Base-by-base conservation (phyloP, 2,329 filamentous ascomycete species). In the Raffaelea deltoideospora region DNA sequence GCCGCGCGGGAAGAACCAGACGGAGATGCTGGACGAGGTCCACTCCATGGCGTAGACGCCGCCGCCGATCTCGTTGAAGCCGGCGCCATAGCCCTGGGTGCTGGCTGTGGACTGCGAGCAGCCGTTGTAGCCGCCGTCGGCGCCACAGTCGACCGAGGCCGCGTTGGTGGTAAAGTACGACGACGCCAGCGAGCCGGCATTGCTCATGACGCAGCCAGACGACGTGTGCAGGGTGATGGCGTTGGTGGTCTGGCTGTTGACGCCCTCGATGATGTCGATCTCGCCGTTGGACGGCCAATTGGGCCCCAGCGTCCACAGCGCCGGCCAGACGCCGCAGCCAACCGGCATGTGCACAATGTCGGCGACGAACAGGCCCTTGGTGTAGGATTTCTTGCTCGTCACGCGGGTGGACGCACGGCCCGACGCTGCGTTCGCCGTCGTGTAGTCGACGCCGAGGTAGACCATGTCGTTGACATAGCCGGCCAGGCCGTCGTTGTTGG, bases 241-340 rank as follows among this genome's bases (percentile, higher is more conserved):
- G 53, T 80, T 72, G 40, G 63, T 57, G 3, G 58, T 52, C 42
- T 74, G 67, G 18, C 63, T 58, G 58, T 84, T 82, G 46, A 85
- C 77, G 27, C 79, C 80, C 59, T 87, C 82, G 47, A 87, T 72
- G 48, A 87, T 79, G 53, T 88, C 82, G 48, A 88, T 81, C 57
- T 87, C 82, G 33, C 81, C 81, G 8, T 63, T 61, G 30, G 53
- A 53, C 2, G 82, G 82, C 82, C 82, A 87, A 49, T 68, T 56
- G n/a, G 65, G 61, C 14, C 79, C 80, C 24, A 83, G 65, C 35
- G 61, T 64, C 70, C 70, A 81, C 53, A 79, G 79, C 13, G 81
- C 81, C 1, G 81, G 80, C 82, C 82, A 88, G 13, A 73, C 68
- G 24, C 80, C 81, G 49, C 81, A 86, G 41, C 71, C 72, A 17